Base-by-base conservation (phyloP, 2,329 filamentous ascomycete genomes). In the Fusarium decemcellulare region DNA sequence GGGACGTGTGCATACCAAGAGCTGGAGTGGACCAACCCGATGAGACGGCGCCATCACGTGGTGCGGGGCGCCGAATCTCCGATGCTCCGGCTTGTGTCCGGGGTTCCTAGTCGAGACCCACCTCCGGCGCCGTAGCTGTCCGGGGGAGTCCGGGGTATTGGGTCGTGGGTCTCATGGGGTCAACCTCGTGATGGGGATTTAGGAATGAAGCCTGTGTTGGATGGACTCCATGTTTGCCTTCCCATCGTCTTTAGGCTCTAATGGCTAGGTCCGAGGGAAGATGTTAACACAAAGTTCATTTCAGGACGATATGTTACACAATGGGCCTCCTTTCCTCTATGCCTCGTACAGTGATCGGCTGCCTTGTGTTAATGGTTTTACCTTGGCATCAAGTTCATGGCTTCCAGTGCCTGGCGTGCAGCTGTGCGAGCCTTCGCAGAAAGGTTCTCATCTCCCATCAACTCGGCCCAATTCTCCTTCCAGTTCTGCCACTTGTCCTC, bases 31-130 rank as follows among this genome's bases (percentile, higher is more conserved):
- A 47, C 66, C 62, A 67, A 40, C 66, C 52, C 61, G 50, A 63
- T 42, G 23, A 53, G 37, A 53, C 67, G 57, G 66, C 4, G 53
- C 37, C 47, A 40, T 69, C 67, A 69, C 67, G 66, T 69, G 67
- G 67, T 42, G 59, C 42, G 47, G 54, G 47, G 57, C 30, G 7
- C 53, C 48, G 58, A 55, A 59, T 43, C 51, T 68, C 59, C 50
- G 47, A 52, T 14, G 42, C 39, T 48, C 53, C 63, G 40, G 61
- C 47, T 8, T 8, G 14, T 36, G 37, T 55, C 39, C 53, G 53
- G 51, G 16, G 30, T 52, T 53, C 11, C 12, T 15, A 50, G 43
- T 43, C n/a, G 30, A 29, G 54, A 39, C 44, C 65, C 62, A 63
- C 50, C 11, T 39, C 50, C 61, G 53, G 66, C 37, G 40, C 53